Evolutionary conservation across 2,329 filamentous ascomycete genomes (phyloP).

Genomic region (Zymoseptoria tritici): DNA sequence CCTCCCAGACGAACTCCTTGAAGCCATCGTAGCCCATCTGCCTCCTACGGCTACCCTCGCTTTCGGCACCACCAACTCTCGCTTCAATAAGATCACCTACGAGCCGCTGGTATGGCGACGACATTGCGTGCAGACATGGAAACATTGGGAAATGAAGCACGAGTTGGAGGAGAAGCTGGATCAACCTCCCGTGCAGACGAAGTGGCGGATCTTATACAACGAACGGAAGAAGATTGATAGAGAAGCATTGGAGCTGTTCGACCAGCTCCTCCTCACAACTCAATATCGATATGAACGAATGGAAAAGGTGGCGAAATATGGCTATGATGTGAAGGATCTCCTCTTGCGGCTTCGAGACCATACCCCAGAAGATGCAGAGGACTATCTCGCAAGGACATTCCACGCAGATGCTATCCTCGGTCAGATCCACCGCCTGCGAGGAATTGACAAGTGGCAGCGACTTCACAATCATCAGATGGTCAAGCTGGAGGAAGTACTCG

Average conservation of each 20-base stretch:
- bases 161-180: conserved; percentile 50
- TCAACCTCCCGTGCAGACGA: conserved; percentile 22
- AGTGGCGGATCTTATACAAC: conserved; percentile 58
- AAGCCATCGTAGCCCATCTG: conserved; percentile 63
- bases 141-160: conserved; percentile 66
- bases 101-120: conserved; percentile 73
- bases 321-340: conserved; percentile 79
- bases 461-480: conserved; percentile 46
- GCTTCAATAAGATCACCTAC: conserved; percentile 58
- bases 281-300: conserved; percentile 62
- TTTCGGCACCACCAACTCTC: conserved; percentile 54
- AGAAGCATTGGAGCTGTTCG: conserved; percentile 40
- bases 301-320: conserved; percentile 61
- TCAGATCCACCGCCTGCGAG: conserved; percentile 72
- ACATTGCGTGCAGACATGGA: conserved; percentile 63
- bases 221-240: conserved; percentile 30
- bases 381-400: conserved; percentile 71
- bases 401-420: conserved; percentile 68
- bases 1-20: conserved; percentile 78
- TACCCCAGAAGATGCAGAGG: conserved; percentile 53
- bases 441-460: conserved; percentile 67
- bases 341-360: conserved; percentile 61
- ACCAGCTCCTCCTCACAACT: conserved; percentile 64
- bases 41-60: conserved; percentile 44
- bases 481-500: conserved; percentile 65